Base-by-base conservation (phyloP, 208 protist genomes). In the Strigomonas culicis region DNA sequence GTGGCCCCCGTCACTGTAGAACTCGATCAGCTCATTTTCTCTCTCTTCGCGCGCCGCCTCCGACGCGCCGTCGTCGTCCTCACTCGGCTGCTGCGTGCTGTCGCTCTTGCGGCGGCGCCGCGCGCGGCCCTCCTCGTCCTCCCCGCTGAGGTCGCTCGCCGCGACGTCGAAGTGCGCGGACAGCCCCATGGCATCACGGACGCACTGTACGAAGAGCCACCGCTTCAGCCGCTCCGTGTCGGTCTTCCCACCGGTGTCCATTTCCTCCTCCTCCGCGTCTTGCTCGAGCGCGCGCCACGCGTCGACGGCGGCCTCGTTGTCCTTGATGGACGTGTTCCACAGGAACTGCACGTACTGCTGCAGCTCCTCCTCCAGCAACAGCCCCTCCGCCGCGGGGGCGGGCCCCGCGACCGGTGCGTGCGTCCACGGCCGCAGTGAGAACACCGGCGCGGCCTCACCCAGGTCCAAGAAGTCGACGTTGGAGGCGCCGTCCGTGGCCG, bases 1-100 rank as follows among this genome's bases (percentile, higher is more conserved):
- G 25, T 58, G 52, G 4, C 52, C 52, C 2, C 52, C 52, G 52
- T 58, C 52, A 58, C 21, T 34, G 52, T 58, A 58, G 31, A 58
- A 58, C 13, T 58, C 34, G 4, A 39, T 4, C 4, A 4, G 34
- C 34, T 39, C 34, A 10, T 39, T 39, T 39, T 39, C 52, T 58
- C 31, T 28, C 7, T 58, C 52, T 7, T 58, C 52, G 13, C 21
- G 21, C 30, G 21, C 52, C 24, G 7, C 52, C 7, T 58, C 52
- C 52, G 30, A 6, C 17, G 7, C 52, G 4, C 24, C 52, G 30
- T 58, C 52, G 13, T 58, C 52, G 7, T 32, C 52, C 3, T 58
- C 52, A 7, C 27, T 8, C 49, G 13, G 25, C n/a, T 10, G 39
- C 11, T 10, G 10, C 39, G 11, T n/a, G 11, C 39, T n/a, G 39